A percentile compares a stretch with the other conserved stretches of the same genome.
Evolutionary conservation across 345 rosid species (phyloP).

Genomic region (Pelargonium nanum): DNA sequence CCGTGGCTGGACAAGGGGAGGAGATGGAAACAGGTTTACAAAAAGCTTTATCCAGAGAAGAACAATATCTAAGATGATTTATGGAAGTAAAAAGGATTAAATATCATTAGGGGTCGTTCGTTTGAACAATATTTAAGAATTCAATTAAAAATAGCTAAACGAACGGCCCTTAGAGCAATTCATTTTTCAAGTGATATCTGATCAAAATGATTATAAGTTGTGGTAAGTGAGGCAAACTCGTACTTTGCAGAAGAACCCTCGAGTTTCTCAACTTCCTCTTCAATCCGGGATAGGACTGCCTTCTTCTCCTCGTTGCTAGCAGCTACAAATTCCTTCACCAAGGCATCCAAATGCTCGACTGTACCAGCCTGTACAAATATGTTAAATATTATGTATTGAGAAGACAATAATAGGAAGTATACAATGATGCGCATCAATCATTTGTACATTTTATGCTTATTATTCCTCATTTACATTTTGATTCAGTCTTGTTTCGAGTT

Average conservation of each 20-base stretch:
- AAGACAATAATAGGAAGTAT: not conserved
- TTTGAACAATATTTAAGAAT: too few species aligned
- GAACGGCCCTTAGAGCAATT: not conserved
- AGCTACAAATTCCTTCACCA: conserved; percentile 77
- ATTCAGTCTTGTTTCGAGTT: too few species aligned
- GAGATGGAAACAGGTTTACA: not conserved
- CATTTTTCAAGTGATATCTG: not conserved
- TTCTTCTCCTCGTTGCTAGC: conserved; percentile 46
- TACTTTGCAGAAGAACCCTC: not conserved
- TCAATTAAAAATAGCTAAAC: too few species aligned
- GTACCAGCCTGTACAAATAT: conserved; percentile 63
- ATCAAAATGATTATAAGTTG: not conserved
- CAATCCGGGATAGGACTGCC: not conserved
- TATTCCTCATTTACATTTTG: too few species aligned
- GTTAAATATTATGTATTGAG: not conserved
- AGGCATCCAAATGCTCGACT: conserved; percentile 58
- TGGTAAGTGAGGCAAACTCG: not conserved
- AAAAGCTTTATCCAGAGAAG: not conserved
- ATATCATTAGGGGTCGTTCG: too few species aligned
- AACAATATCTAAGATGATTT: not conserved
- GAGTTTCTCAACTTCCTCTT: not conserved
- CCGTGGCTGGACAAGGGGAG: conserved; percentile 43
- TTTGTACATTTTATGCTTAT: too few species aligned
- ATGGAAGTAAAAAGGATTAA: not conserved
- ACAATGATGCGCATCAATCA: too few species aligned